Evolutionary conservation across 768 basidiomycete species (phyloP), one percentile per base, ranked within the genome.

Genomic region (Daedaleopsis sinensis): DNA sequence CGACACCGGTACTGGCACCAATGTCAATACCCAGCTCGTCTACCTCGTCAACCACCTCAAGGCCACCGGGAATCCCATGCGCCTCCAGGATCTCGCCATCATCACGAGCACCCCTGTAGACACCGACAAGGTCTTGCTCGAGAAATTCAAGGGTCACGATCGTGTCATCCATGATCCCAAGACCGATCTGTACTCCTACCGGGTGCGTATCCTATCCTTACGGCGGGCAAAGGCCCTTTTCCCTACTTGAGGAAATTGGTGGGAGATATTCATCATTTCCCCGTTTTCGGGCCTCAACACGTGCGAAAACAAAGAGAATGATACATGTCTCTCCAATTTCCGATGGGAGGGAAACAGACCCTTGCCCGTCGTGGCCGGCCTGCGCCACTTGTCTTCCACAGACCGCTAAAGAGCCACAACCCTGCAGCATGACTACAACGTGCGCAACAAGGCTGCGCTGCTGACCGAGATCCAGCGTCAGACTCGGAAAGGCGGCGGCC

Each of bases 21-120:
- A 96, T 78, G 80, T 91, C 61, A 93, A 93, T 67, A 96, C 94
- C 0, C 93, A 94, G 73, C 80, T 96, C 35, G 86, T 94, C 2
- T 93, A 93, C 70, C 90, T 90, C 7, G 87, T 96, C 24, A 86
- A 87, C 65, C 82, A 89, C 73, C 83, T 96, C 61, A 95, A 91
- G 79, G 91, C 90, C 85, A 70, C 52, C 35, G 70, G 70, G 43
- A 73, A 71, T 61, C 94, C 94, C 12, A 93, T 93, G 82, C 88
- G 94, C 4, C 76, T 96, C 50, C 89, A 95, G 73, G 94, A 96
- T 71, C 80, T 96, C 49, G 91, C 94, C 2, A 87, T 95, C 46
- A 80, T 89, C 19, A 91, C 90, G 0, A 85, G 84, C 67, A 89
- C 90, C 1, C 90, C 93, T 10, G 75, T 96, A 3, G 86, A 91